Percentiles rank a stretch among this genome's conserved stretches.
These are phyloP conservation scores for Fusarium xyrophilum DNA, from an alignment of 2,329 filamentous ascomycete species.

Conservation along the genomic window DNA sequence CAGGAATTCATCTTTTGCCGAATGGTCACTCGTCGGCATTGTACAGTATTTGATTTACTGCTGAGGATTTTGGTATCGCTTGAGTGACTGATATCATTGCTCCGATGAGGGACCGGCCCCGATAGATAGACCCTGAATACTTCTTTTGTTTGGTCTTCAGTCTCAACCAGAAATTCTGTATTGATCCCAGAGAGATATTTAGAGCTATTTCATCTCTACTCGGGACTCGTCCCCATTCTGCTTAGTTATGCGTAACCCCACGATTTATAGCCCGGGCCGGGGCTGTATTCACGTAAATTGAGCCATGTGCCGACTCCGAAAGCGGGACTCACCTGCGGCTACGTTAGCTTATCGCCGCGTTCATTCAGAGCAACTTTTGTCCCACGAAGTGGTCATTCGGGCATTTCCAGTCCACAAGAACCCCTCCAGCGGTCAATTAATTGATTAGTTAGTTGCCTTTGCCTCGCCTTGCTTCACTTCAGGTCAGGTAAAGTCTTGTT, in stretches of 20 bases:
- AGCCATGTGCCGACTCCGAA: conserved; percentile 39
- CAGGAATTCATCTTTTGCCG: background rate
- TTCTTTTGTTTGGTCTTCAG: background rate
- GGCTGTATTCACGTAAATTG: conserved; percentile 25
- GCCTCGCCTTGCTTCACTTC: background rate
- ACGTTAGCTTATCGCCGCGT: conserved; percentile 44
- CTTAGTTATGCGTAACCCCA: conserved; percentile 22
- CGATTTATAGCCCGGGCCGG: conserved; percentile 23
- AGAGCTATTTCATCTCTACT: background rate
- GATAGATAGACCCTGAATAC: background rate
- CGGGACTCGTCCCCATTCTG: conserved; percentile 23
- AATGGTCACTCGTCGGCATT: too few species aligned
- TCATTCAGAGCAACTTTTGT: conserved; percentile 26
- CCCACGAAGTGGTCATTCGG: conserved; percentile 29
- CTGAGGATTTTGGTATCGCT: background rate
- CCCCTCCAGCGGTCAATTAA: conserved; percentile 23
- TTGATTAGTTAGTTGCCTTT: background rate
- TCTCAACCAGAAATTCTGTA: background rate
- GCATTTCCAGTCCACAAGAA: conserved; percentile 25
- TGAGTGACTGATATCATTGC: background rate
- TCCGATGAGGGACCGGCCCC: conserved; percentile 3
- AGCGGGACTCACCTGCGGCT: conserved; percentile 38
- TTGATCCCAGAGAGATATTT: background rate
- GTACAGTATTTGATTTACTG: conserved; percentile 4
- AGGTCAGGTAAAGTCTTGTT: background rate